Evolutionary conservation across 2,329 filamentous ascomycete genomes (phyloP), one percentile per base, ranked within the genome.

Genomic region (Colletotrichum sp.): DNA sequence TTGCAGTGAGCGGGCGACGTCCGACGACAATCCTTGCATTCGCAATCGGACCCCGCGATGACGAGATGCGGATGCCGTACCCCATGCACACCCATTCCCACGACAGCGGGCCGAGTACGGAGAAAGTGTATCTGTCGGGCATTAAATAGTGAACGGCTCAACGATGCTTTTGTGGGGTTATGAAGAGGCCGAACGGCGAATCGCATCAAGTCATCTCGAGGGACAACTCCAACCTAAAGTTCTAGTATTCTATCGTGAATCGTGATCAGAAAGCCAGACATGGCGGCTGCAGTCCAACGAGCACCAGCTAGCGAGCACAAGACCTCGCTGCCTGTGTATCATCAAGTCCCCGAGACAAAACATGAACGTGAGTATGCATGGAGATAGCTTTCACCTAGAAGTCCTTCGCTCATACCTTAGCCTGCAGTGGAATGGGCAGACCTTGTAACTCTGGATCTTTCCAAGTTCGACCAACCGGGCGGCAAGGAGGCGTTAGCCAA

Each of bases 381-480:
- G 12, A 57, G 13, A 34, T 36, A 4, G 7, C 24, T 24, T 34
- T 5, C 8, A 4, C 2, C 3, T 30, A 0, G 6, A 8, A 8
- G 24, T 7, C 26, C 28, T 32, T 32, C 6, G 26, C 65, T 68
- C 32, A 65, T 21, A 16, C 16, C 16, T 10, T 4, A n/a, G 8
- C 13, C 16, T n/a, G 6, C 61, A 82, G 80, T 87, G 59, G 84
- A 85, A 32, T 92, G 90, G 89, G 88, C 90, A 2, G 90, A 92
- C 72, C 85, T 92, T 2, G 86, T 90, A 6, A 92, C 89, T 2
- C 85, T 93, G 13, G 90, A 92, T 75, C 85, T 92, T 1, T 86
- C 87, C 39, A 86, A 87, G 43, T 92, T 90, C 78, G 87, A 89
- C 32, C 82, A 87, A 39, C 89, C 89, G 0, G 89, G 87, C 1